phyloP scores from a whole-genome alignment of 495 filamentous ascomycete genomes.

The Articulospora tetracladia region DNA sequence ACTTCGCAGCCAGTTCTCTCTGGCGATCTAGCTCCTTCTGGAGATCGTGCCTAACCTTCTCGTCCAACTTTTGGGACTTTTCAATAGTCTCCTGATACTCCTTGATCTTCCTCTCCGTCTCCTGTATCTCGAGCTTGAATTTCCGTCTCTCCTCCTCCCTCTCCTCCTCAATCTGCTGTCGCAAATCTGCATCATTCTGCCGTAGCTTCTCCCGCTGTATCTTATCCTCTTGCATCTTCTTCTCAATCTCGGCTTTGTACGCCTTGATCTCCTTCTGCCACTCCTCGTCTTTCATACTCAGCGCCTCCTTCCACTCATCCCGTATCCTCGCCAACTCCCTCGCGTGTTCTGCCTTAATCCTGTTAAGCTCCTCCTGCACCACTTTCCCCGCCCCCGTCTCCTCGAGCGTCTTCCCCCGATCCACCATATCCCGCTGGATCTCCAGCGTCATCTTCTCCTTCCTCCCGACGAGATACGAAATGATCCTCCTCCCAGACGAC shows the following conservation, averaged over 20 bases:
- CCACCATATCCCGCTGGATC: not conserved
- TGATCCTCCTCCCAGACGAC: not conserved
- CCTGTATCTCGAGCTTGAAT: not conserved
- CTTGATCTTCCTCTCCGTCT: not conserved
- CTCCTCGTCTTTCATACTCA: not conserved
- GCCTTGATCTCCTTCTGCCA: not conserved
- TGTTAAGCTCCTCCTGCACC: slow-evolving; percentile 1
- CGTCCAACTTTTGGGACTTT: not conserved
- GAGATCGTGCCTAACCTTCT: not conserved
- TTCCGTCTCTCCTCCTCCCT: not conserved
- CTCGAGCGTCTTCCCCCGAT: not conserved
- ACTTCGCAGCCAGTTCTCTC: not conserved
- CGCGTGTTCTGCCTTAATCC: not conserved
- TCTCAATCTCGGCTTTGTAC: not conserved
- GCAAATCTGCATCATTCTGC: not conserved
- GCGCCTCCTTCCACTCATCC: not conserved
- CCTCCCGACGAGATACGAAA: not conserved
- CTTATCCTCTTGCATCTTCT: not conserved
- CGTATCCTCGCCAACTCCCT: not conserved
- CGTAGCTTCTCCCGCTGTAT: not conserved
- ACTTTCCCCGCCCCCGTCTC: not conserved
- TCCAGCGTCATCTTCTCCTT: not conserved
- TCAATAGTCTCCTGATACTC: not conserved
- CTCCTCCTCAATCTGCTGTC: not conserved
- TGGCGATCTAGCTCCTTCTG: not conserved